Percentiles rank a stretch among this genome's conserved stretches.
phyloP scores from a whole-genome alignment of 1,284 basidiomycete genomes.

The Tilletia indica region DNA sequence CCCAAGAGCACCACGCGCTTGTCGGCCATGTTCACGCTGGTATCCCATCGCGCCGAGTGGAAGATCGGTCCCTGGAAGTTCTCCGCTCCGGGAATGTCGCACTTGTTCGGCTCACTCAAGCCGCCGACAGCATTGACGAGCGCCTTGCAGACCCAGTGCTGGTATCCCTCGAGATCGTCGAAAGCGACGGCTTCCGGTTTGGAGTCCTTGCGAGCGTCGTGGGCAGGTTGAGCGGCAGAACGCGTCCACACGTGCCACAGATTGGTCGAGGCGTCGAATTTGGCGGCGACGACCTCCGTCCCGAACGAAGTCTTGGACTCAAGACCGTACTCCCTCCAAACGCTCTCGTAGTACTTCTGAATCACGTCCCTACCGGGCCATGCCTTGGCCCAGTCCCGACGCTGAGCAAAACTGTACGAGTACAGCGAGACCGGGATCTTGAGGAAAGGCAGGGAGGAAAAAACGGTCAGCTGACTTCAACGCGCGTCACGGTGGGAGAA shows the following conservation, averaged over 20 bases:
- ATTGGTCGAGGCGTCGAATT: conserved; percentile 42
- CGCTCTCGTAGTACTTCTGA: conserved; percentile 40
- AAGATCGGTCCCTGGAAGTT: conserved; percentile 46
- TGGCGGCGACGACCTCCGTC: conserved; percentile 40
- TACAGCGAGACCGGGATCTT: conserved; percentile 49
- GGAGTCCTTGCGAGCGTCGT: conserved; percentile 7
- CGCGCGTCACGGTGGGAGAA: background rate
- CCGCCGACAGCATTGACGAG: conserved; percentile 50
- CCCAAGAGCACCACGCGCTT: conserved; percentile 56
- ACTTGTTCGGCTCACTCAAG: conserved; percentile 47
- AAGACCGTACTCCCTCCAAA: conserved; percentile 42
- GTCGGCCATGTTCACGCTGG: conserved; percentile 45
- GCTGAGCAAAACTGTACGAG: conserved; percentile 30
- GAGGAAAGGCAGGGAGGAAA: background rate
- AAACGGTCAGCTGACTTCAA: background rate
- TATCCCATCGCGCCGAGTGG: conserved; percentile 56
- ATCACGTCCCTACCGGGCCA: conserved; percentile 32
- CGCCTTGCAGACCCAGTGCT: conserved; percentile 50
- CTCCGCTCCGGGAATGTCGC: conserved; percentile 46
- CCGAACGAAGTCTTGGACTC: conserved; percentile 38
- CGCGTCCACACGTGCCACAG: conserved; percentile 29
- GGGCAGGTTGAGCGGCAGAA: conserved; percentile 19
- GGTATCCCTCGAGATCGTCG: conserved; percentile 17
- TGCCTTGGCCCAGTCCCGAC: conserved; percentile 14
- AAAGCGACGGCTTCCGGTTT: background rate